Evolutionary conservation across 2,329 filamentous ascomycete genomes (phyloP), one percentile per base, ranked within the genome.

Genomic region (Fusarium sp.): DNA sequence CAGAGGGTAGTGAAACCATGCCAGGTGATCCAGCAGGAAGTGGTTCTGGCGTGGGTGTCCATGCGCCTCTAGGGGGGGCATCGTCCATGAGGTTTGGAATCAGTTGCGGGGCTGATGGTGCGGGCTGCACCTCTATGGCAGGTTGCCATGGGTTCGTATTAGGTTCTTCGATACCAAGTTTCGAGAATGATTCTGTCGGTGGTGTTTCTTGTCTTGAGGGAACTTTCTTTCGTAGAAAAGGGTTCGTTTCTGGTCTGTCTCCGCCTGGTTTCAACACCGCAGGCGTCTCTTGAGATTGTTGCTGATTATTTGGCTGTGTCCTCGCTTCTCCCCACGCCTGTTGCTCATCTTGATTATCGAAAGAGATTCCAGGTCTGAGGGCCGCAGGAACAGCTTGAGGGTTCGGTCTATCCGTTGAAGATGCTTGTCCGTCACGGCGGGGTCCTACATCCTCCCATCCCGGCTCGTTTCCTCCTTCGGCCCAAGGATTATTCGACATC

Each of bases 191-290:
- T 16, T 81, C 80, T 3, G 80, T 78, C 2, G 82, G 80, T 11
- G 80, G 77, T 16, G 76, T 51, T 19, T 73, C 76, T 38, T 70
- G 70, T 23, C 67, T 63, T 45, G 73, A 72, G 8, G 82, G 63
- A 8, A 80, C 80, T 70, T 86, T 87, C 62, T 86, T 84, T 67
- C 86, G 86, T 27, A 83, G 73, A 76, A 89, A 89, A 0, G 87
- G 87, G 59, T 89, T 89, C 25, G 86, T 88, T 63, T 86, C 83
- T 31, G 77, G 73, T 41, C 80, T 79, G 14, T 76, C 74, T 18
- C 67, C 76, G 57, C 79, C 81, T 29, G 83, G 82, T 38, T 76
- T 79, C 57, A 83, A 73, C 5, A 76, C 67, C 25, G 78, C 73
- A 6, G 83, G 82, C 5, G 80, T 73, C 31, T 78, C 75, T 57